Conservation (phyloP, 2,329 filamentous ascomycete species). For the Ophiostoma populinum region DNA sequence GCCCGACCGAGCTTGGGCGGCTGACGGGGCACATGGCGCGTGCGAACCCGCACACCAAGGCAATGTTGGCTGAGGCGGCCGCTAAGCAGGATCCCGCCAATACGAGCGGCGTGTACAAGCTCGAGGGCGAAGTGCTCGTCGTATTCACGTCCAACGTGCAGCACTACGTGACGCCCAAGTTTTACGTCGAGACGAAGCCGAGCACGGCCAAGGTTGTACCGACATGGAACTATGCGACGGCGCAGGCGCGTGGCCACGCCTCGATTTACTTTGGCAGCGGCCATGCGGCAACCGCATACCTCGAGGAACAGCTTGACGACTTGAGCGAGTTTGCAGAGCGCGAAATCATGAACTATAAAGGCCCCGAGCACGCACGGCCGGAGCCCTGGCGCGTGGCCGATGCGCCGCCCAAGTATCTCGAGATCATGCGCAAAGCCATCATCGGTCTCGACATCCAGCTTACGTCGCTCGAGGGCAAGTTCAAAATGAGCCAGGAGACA, state of each 20-base stretch:
- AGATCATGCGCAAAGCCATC: conserved; percentile 39
- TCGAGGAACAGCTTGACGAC: conserved; percentile 34
- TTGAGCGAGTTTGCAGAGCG: conserved; percentile 31
- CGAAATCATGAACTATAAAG: conserved; percentile 37
- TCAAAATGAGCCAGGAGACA: conserved; percentile 51
- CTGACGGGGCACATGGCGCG: conserved; percentile 46
- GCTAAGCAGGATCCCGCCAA: conserved; percentile 5
- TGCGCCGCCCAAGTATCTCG: conserved; percentile 37
- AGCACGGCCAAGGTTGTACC: conserved; percentile 47
- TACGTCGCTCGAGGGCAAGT: conserved; percentile 38
- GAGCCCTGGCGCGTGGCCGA: conserved; percentile 38
- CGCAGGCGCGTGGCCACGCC: conserved; percentile 43
- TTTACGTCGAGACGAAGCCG: conserved; percentile 50
- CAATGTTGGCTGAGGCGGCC: conserved; percentile 31
- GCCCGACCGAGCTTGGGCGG: conserved; percentile 22
- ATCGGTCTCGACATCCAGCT: conserved; percentile 44
- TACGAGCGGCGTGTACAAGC: conserved; percentile 6
- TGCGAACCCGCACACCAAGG: conserved; percentile 45
- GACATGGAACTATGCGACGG: conserved; percentile 54
- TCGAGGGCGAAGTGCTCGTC: conserved; percentile 39
- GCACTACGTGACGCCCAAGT: conserved; percentile 52
- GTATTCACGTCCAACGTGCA: conserved; percentile 41
- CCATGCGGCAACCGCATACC: conserved; percentile 25
- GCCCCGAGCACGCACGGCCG: conserved; percentile 14
- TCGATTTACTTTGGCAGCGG: conserved; percentile 31